Evolutionary conservation across 176 grass and related monocot genomes (phyloP).

Genomic region (Pontederia paniculata): DNA sequence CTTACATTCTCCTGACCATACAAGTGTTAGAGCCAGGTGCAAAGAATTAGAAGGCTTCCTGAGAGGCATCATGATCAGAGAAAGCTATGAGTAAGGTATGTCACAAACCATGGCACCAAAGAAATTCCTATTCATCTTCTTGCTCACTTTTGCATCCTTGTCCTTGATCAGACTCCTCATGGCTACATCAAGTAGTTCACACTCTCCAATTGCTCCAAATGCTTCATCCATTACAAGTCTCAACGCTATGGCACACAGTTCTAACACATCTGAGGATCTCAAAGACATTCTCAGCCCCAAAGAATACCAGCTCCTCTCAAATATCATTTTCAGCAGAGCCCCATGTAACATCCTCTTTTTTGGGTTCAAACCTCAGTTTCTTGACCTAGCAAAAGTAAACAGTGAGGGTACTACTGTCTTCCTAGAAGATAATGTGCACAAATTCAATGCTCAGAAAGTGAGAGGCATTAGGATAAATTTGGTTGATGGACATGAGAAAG

Average conservation of each 20-base stretch:
- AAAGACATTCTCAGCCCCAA: background rate
- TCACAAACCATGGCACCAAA: no score
- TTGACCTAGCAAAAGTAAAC: background rate
- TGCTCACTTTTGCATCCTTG: no score
- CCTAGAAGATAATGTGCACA: conserved; percentile 3
- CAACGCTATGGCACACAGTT: background rate
- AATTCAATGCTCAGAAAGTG: background rate
- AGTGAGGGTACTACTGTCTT: background rate
- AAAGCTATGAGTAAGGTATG: no score
- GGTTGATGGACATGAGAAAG: background rate
- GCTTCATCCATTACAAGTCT: background rate
- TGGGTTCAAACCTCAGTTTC: conserved; percentile 5
- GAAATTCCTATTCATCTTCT: no score
- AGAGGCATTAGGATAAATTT: background rate
- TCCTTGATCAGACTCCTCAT: no score
- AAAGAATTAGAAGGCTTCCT: no score
- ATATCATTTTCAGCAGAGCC: background rate
- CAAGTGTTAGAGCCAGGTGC: no score
- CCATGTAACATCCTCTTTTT: conserved; percentile 14
- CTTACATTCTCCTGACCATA: no score
- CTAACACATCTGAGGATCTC: background rate
- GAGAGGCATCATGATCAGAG: no score
- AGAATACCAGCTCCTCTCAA: background rate
- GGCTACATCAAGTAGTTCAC: no score
- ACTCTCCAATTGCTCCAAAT: no score